phyloP scores from a whole-genome alignment of 2,329 filamentous ascomycete genomes.

The Hymenoscyphus albidus region DNA sequence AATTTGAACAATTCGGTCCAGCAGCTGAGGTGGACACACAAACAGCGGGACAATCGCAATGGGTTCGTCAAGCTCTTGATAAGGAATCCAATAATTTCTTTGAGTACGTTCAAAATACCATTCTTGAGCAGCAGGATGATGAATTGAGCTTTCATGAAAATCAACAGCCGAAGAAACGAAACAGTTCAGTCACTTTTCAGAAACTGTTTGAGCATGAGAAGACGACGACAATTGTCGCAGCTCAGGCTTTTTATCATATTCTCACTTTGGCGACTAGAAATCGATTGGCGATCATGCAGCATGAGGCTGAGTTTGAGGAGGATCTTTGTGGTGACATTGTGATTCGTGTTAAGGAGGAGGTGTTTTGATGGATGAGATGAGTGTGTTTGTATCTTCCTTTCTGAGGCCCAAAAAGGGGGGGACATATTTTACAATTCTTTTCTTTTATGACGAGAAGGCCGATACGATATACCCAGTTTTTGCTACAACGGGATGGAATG shows the following conservation, averaged over 20 bases:
- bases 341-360: constrained; percentile 23
- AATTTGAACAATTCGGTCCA: constrained; percentile 43
- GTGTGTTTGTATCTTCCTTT: neutral
- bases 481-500: constrained; percentile 3
- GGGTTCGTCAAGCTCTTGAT: constrained; percentile 51
- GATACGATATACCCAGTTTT: neutral
- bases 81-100: constrained; percentile 60
- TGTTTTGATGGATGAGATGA: neutral
- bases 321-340: constrained; percentile 27
- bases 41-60: constrained; percentile 43
- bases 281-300: constrained; percentile 59
- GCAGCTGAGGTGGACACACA: constrained; percentile 45
- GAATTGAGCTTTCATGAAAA: constrained; percentile 16
- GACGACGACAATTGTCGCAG: constrained; percentile 56
- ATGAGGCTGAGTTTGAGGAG: constrained; percentile 15
- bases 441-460: neutral
- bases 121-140: constrained; percentile 37
- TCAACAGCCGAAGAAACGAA: constrained; percentile 13
- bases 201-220: constrained; percentile 58
- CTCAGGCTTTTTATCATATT: constrained; percentile 73
- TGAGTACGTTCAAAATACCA: constrained; percentile 50
- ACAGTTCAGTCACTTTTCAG: constrained; percentile 60
- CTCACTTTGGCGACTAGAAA: constrained; percentile 66
- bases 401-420: neutral
- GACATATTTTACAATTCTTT: neutral